Conservation (phyloP, 1,284 basidiomycete genomes). For the Agroathelia rolfsii region DNA sequence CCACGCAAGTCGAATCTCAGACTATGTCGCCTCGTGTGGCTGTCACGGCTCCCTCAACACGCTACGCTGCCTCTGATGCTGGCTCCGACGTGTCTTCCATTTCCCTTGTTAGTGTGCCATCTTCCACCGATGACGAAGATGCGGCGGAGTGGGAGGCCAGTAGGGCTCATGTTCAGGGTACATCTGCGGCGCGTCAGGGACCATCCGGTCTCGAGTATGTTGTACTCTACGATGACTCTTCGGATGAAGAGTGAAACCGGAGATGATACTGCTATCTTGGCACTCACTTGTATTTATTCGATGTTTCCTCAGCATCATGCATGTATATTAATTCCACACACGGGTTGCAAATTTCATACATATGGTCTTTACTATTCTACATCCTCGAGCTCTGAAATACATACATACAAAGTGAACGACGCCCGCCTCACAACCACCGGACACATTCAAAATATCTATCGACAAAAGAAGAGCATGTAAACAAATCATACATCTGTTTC, state of each 20-base stretch:
- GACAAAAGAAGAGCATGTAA: too few species aligned
- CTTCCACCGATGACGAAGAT: conserved; percentile 39
- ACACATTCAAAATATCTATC: too few species aligned
- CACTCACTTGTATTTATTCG: too few species aligned
- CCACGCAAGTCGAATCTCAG: conserved; percentile 12
- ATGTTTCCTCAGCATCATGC: too few species aligned
- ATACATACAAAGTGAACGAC: too few species aligned
- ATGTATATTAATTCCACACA: too few species aligned
- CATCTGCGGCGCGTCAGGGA: conserved; percentile 15
- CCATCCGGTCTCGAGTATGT: conserved; percentile 48
- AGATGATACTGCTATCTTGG: too few species aligned
- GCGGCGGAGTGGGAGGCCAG: conserved; percentile 47
- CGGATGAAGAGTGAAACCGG: conserved; percentile 32
- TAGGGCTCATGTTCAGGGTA: conserved; percentile 30
- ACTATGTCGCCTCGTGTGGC: conserved; percentile 13
- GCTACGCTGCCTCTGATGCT: conserved; percentile 38
- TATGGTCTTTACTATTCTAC: too few species aligned
- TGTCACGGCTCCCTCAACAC: conserved; percentile 15
- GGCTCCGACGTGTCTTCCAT: conserved; percentile 45
- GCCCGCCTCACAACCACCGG: too few species aligned
- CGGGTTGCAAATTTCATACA: too few species aligned
- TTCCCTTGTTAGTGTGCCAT: conserved; percentile 53
- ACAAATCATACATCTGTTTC: too few species aligned
- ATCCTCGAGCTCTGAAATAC: too few species aligned
- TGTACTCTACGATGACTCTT: conserved; percentile 57